phyloP scores from a whole-genome alignment of 148 eudicot species.

The Rhododendron griersonianum region DNA sequence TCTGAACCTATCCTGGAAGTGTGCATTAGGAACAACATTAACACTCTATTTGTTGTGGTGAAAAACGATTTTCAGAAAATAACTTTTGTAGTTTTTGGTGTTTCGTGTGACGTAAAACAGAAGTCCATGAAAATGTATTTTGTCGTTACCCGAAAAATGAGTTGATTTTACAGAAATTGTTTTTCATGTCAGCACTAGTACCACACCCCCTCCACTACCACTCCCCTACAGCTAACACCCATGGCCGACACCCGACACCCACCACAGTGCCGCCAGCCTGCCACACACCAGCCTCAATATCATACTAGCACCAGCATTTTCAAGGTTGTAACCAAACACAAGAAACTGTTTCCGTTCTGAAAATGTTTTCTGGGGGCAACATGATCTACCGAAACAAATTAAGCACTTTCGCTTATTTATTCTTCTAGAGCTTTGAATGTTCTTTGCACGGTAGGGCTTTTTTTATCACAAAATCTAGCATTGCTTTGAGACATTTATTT shows the following conservation, averaged over 20 bases:
- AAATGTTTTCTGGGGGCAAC: neutral
- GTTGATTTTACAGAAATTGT: neutral
- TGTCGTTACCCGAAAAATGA: neutral
- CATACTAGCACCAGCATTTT: neutral
- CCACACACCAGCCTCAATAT: neutral
- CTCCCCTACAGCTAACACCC: neutral
- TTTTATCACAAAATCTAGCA: neutral
- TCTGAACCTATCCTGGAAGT: neutral
- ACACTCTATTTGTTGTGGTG: neutral
- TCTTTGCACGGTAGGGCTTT: neutral
- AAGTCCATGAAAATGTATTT: neutral
- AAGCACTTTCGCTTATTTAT: constrained; percentile 14
- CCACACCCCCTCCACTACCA: neutral
- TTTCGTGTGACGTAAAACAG: neutral
- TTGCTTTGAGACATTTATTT: neutral
- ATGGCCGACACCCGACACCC: neutral
- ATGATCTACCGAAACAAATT: neutral
- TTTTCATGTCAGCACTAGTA: neutral
- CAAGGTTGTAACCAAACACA: neutral
- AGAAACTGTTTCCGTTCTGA: neutral
- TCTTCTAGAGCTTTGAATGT: neutral
- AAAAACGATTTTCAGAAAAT: neutral
- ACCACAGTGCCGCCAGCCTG: neutral
- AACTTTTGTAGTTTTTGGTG: neutral
- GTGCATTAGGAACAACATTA: neutral